Evolutionary conservation across 1,284 basidiomycete species (phyloP), one percentile per base, ranked within the genome.

Genomic region (Termitomyces sp.): DNA sequence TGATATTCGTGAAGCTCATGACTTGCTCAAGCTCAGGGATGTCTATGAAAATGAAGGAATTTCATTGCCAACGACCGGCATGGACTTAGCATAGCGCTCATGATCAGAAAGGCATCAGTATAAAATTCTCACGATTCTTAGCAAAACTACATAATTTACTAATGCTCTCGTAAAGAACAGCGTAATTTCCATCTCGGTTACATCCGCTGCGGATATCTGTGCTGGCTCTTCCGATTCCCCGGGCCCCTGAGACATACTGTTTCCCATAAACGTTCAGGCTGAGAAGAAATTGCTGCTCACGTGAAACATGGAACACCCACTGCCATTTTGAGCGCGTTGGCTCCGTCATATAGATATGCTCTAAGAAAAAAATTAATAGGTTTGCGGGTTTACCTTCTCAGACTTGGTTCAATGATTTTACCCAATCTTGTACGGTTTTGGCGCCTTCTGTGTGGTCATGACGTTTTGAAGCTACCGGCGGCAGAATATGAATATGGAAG

Each of bases 1-100:
- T 81, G 51, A 79, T 76, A 61, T 77, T 75, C 52, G 70, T 66
- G 53, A 67, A 68, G 60, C 59, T 67, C 75, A 76, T 73, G 39
- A 53, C 26, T 44, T 34, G 54, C 24, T 39, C 28, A 12, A 45
- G 40, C 31, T 36, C 38, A 50, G 38, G 30, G 30, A 26, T 36
- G 15, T 36, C 6, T 15, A 15, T 38, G 26, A 12, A 24, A 17
- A 21, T 28, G 5, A 19, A 48, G 9, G 10, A 15, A 41, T 52
- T 17, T 38, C 46, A 55, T 44, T 33, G 41, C 36, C 41, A 50
- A n/a, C 38, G 24, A 28, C n/a, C n/a, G 13, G 6, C n/a, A 38
- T 28, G 5, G 9, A 19, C 13, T 13, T 31, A 26, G 33, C n/a
- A n/a, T 31, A 26, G 5, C 24, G 24, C 24, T 24, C 24, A 24